Percentiles rank a stretch among this genome's conserved stretches.
These are phyloP conservation scores for Neostapfia colusana DNA, from an alignment of 176 grass and related monocot genomes.

Conservation along the genomic window DNA sequence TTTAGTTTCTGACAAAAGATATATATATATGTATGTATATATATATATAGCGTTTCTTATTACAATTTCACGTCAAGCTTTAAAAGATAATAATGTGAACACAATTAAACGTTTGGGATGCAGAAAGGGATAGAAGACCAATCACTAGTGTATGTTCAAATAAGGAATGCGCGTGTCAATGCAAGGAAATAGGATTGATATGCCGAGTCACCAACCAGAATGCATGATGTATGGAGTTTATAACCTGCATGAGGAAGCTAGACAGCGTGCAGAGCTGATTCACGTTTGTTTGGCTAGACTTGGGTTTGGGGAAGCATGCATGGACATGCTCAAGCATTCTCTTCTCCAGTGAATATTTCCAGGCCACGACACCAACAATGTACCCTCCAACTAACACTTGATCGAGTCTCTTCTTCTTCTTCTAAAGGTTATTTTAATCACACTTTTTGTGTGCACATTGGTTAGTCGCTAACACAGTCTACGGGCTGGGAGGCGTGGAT, in stretches of 20 bases:
- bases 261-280: background rate
- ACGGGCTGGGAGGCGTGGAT: conserved; percentile 22
- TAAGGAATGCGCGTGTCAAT: background rate
- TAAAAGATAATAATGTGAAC: too few species aligned
- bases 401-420: conserved; percentile 1
- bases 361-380: conserved; percentile 40
- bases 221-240: background rate
- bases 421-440: background rate
- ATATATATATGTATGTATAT: too few species aligned
- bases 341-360: conserved; percentile 48
- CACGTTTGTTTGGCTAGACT: conserved; percentile 35
- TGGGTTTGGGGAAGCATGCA: conserved; percentile 22
- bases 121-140: background rate
- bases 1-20: too few species aligned
- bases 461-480: background rate
- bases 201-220: conserved; percentile 39
- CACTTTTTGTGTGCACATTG: background rate
- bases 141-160: background rate
- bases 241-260: background rate
- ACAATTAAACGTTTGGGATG: too few species aligned
- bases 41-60: background rate
- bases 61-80: background rate
- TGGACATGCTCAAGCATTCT: conserved; percentile 37
- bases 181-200: conserved; percentile 33
- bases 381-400: conserved; percentile 53